Base-by-base conservation (phyloP, 257 asterid species). In the Prunella vulgaris region DNA sequence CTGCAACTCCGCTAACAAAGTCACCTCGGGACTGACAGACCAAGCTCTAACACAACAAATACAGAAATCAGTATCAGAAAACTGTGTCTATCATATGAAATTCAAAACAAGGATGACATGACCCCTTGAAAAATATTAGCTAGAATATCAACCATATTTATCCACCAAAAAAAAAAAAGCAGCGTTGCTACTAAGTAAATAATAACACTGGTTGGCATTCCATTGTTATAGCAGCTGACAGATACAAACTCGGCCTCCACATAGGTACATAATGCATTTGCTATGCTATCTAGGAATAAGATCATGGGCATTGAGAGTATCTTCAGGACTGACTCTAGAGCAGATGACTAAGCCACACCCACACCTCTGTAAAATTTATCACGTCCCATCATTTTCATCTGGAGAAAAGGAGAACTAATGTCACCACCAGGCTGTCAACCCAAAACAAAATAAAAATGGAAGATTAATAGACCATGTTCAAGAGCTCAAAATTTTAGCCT, bases 381-480 rank as follows among this genome's bases (percentile, higher is more conserved):
- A 92, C 97, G 96, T 90, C 66, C 97, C 98, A 74, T 92, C 97
- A 80, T 57, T 77, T 81, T 85, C 90, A 92, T 92, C 97, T 90
- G 97, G 94, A 75, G 89, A 83, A 84, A 92, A 89, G 85, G 95
- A 89, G 80, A 86, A 84, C 82, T 84, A 20, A 62, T 38, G 87
- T 89, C 84, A 92, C 90, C 77, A 92, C 90, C 77, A 85, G 74
- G 76, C 70, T 61, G 67, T 81, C 75, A 83, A 80, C 71, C 78
- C 75, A 81, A 74, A 68, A 71, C 76, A 76, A 65, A 70, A 54
- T 65, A 62, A 53, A 74, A 64, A 61, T 56, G 66, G 64, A 74
- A 69, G 28, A 75, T 44, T 20, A 70, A 46, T 52, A 48, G 73
- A 69, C 75, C 48, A 76, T 15, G 78, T 27, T 63, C 51, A 72